Evolutionary conservation across 2,329 filamentous ascomycete species (phyloP), one percentile per base, ranked within the genome.

Genomic region (Pseudogymnoascus verrucosus): DNA sequence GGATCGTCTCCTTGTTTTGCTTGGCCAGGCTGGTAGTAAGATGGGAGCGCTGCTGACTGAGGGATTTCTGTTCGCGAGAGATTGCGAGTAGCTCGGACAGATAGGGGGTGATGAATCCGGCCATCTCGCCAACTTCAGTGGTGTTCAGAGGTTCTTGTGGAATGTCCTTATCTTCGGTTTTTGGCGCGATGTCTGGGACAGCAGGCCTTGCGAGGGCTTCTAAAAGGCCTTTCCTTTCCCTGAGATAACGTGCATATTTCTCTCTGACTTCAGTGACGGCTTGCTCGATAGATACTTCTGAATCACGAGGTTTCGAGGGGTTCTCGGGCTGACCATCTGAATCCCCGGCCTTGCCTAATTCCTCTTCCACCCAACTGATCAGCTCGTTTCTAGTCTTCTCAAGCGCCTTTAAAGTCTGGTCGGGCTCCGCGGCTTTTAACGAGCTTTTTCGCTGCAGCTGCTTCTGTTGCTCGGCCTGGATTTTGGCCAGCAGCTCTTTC

Each of bases 321-420:
- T 67, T 40, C 64, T 72, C 63, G 7, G 61, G 31, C 12, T 21
- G 16, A 28, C 14, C 61, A 19, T 72, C 74, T 6, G 59, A 51
- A 11, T 73, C 71, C 31, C 68, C 69, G 14, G 84, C 83, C 63
- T 82, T 83, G 61, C 78, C 76, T 21, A 89, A 74, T 71, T 88
- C 86, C 4, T 75, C 76, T 71, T 89, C 86, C 64, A 89, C 87
- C 86, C 86, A 89, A 64, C 74, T 78, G 64, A 89, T 88, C 61
- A 89, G 78, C 66, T 84, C 82, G 61, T 82, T 80, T 14, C 86
- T 79, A 10, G 85, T 83, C 6, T 75, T 75, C 44, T 78, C 79
- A 8, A 89, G 74, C 12, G 86, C 86, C 59, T 79, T 76, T 2
- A 85, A 67, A 4, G 47, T 62, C 31, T 57, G 37, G 11, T 62